Evolutionary conservation across 768 basidiomycete genomes (phyloP).

Genomic region (Mrakia frigida): DNA sequence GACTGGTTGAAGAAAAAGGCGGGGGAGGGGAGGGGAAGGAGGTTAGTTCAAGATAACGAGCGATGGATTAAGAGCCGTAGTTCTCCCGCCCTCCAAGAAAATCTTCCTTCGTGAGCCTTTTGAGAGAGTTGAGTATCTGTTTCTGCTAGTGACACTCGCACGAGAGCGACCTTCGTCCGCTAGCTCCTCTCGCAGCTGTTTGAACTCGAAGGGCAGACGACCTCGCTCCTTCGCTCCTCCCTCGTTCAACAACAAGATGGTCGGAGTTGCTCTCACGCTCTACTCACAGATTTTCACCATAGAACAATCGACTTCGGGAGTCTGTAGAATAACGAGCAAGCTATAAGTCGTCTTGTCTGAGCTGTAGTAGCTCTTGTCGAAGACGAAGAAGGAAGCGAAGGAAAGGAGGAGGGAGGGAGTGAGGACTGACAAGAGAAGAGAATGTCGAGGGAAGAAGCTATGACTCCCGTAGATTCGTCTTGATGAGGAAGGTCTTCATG

Average conservation of each 20-base stretch:
- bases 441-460: slow-evolving; percentile 17
- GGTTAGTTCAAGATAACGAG: slow-evolving; percentile 1
- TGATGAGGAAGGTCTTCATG: background rate
- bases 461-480: background rate
- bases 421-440: slow-evolving; percentile 16
- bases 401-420: background rate
- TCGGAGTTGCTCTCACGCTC: no score
- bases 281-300: slow-evolving; percentile 20
- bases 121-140: no score
- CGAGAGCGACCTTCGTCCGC: no score
- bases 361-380: background rate
- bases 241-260: background rate
- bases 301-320: slow-evolving; percentile 19
- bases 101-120: no score
- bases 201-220: no score
- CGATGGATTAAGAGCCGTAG: background rate
- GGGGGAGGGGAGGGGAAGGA: background rate
- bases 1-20: background rate
- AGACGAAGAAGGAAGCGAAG: background rate
- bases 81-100: background rate
- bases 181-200: no score
- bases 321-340: background rate
- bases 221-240: no score
- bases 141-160: no score
- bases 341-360: no score